Evolutionary conservation across 352 stramenopile genomes (phyloP).

Genomic region (Globisporangium abappressorium): DNA sequence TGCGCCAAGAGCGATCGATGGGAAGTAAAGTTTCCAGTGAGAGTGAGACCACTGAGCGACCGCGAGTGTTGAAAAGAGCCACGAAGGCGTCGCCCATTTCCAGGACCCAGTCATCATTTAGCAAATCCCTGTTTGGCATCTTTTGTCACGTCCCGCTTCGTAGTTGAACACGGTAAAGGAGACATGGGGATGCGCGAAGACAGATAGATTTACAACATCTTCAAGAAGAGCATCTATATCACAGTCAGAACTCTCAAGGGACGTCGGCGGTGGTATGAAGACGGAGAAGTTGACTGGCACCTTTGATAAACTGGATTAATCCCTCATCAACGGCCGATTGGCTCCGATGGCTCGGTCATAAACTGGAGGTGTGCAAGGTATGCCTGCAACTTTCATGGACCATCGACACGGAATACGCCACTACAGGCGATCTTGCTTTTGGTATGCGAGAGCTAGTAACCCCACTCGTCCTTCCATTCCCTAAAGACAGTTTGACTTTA

Average conservation of each 20-base stretch:
- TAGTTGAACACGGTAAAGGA: constrained; percentile 1
- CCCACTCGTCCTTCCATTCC: too few relatives aligned
- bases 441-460: too few relatives aligned
- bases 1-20: not conserved
- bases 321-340: too few relatives aligned
- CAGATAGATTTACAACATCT: not conserved
- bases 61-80: not conserved
- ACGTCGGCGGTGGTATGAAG: too few relatives aligned
- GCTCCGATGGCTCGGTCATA: too few relatives aligned
- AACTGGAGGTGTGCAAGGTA: too few relatives aligned
- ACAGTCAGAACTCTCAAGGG: not conserved
- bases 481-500: too few relatives aligned
- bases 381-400: too few relatives aligned
- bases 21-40: not conserved
- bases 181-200: not conserved
- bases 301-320: too few relatives aligned
- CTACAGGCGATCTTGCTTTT: too few relatives aligned
- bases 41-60: not conserved
- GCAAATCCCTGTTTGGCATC: not conserved
- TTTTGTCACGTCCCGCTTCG: not conserved
- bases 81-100: not conserved
- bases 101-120: not conserved
- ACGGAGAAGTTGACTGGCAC: too few relatives aligned
- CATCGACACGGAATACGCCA: too few relatives aligned
- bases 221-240: not conserved